Conservation (phyloP, 148 eudicot genomes). For the Selenicereus undatus region DNA sequence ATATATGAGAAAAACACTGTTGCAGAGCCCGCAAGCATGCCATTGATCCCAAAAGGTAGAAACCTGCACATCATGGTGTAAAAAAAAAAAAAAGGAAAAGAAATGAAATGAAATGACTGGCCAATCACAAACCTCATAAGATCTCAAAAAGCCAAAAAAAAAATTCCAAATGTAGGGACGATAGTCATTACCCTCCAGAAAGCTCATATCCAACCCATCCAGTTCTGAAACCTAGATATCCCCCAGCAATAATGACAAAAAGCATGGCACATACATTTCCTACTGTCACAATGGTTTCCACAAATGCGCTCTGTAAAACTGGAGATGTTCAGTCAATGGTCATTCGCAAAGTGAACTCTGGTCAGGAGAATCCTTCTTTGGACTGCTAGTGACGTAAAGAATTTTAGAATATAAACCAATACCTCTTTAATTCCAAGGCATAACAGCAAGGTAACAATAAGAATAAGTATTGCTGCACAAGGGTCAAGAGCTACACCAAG, state of each 20-base stretch:
- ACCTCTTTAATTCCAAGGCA: constrained; percentile 99
- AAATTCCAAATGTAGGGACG: neutral
- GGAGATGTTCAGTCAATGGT: constrained; percentile 13
- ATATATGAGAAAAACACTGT: constrained; percentile 92
- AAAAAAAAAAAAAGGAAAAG: neutral
- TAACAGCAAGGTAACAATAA: constrained; percentile 71
- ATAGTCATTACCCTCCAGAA: constrained; percentile 55
- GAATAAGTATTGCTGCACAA: constrained; percentile 78
- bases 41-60: constrained; percentile 81
- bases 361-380: neutral
- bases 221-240: constrained; percentile 78
- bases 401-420: neutral
- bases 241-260: constrained; percentile 76
- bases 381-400: neutral
- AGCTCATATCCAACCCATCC: constrained; percentile 92
- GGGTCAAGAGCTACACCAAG: constrained; percentile 78
- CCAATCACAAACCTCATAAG: neutral
- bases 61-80: constrained; percentile 36
- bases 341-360: neutral
- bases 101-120: neutral
- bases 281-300: constrained; percentile 72
- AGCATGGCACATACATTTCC: constrained; percentile 86
- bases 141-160: neutral
- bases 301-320: constrained; percentile 61
- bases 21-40: constrained; percentile 97